Percentiles rank a stretch among this genome's conserved stretches.
Conservation (phyloP, 2,329 filamentous ascomycete genomes). For the Alternaria consortialis region DNA sequence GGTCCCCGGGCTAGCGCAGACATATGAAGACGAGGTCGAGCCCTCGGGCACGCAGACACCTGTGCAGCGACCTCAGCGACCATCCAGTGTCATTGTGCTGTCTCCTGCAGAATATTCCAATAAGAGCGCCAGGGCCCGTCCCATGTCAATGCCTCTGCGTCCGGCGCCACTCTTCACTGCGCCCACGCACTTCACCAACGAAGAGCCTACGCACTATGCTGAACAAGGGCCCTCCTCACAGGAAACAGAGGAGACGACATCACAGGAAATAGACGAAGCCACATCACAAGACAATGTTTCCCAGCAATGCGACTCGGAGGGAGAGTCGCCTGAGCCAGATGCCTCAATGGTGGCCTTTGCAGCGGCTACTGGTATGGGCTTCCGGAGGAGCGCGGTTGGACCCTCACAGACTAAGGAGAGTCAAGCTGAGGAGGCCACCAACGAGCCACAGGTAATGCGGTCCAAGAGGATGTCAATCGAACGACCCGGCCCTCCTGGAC, state of each 20-base stretch:
- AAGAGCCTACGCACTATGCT: slow-evolving; percentile 8
- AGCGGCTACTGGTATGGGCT: slow-evolving; percentile 44
- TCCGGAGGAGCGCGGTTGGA: slow-evolving; percentile 33
- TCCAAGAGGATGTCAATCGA: slow-evolving; percentile 51
- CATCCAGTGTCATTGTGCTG: slow-evolving; percentile 43
- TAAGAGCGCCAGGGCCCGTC: slow-evolving; percentile 34
- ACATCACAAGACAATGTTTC: slow-evolving; percentile 21
- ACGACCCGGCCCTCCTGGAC: slow-evolving; percentile 40
- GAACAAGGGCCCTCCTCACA: background rate
- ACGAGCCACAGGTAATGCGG: slow-evolving; percentile 43
- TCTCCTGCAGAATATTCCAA: slow-evolving; percentile 31
- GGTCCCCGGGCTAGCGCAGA: slow-evolving; percentile 73
- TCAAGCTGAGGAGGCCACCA: slow-evolving; percentile 22
- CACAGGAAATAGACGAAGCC: background rate
- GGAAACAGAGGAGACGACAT: background rate
- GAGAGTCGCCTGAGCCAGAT: slow-evolving; percentile 26
- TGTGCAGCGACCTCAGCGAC: slow-evolving; percentile 34
- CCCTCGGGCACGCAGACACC: slow-evolving; percentile 38
- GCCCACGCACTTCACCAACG: slow-evolving; percentile 9
- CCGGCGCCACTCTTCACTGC: slow-evolving; percentile 29
- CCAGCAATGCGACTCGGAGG: slow-evolving; percentile 8
- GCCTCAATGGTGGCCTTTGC: slow-evolving; percentile 46
- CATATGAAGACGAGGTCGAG: slow-evolving; percentile 65
- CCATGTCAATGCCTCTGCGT: slow-evolving; percentile 44
- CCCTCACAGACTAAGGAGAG: slow-evolving; percentile 28